Evolutionary conservation across 805 yeast species (phyloP).

Genomic region (Sungouiella blattae): DNA sequence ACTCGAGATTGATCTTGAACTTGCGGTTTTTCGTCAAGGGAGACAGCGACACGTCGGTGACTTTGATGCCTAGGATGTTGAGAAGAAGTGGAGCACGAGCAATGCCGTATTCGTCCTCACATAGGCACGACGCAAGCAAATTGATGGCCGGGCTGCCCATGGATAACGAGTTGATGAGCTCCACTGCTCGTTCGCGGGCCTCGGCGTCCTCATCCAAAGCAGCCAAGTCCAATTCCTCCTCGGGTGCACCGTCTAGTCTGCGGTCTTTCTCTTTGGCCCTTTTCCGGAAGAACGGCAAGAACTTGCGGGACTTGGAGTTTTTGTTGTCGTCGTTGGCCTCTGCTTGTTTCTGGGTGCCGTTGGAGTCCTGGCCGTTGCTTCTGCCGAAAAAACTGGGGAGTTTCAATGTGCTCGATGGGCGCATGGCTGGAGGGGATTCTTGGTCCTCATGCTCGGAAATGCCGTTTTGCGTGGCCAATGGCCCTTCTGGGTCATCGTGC

Average conservation of each 20-base stretch:
- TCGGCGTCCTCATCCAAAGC: slow-evolving; percentile 21
- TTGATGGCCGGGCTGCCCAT: slow-evolving; percentile 74
- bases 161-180: slow-evolving; percentile 41
- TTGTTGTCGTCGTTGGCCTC: slow-evolving; percentile 12
- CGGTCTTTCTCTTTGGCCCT: slow-evolving; percentile 23
- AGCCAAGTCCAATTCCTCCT: slow-evolving; percentile 12
- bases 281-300: slow-evolving; percentile 24
- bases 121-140: slow-evolving; percentile 68
- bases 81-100: slow-evolving; percentile 80
- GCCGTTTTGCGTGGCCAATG: not conserved
- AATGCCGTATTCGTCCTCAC: slow-evolving; percentile 71
- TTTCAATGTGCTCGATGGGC: slow-evolving; percentile 5
- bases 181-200: slow-evolving; percentile 35
- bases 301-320: slow-evolving; percentile 16
- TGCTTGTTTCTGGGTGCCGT: slow-evolving; percentile 4
- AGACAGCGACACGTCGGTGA: slow-evolving; percentile 48
- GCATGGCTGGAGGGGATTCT: not conserved
- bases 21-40: slow-evolving; percentile 39
- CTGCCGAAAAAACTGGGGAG: slow-evolving; percentile 12
- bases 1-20: slow-evolving; percentile 74
- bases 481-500: not conserved
- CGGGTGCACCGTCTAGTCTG: slow-evolving; percentile 8
- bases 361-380: no score
- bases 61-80: slow-evolving; percentile 64
- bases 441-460: no score